Conservation (phyloP, 2,329 filamentous ascomycete species). For the Xylaria polymorpha region DNA sequence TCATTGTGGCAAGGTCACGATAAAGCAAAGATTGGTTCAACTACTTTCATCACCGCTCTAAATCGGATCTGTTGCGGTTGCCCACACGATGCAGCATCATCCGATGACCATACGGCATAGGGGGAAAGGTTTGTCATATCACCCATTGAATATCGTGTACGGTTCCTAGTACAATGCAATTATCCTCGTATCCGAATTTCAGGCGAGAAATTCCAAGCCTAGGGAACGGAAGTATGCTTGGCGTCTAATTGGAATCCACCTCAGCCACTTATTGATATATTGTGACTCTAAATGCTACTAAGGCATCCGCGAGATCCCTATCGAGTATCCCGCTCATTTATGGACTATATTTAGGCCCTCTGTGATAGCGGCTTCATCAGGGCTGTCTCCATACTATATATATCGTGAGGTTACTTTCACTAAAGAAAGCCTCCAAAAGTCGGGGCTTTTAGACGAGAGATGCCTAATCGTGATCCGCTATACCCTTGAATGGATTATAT, state of each 20-base stretch:
- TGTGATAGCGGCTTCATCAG: not conserved
- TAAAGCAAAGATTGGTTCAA: not conserved
- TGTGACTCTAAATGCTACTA: constrained; percentile 6
- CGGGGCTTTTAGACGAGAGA: not conserved
- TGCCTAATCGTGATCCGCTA: not conserved
- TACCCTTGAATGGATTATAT: not conserved
- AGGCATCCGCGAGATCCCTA: not conserved
- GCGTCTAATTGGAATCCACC: constrained; percentile 6
- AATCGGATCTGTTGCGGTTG: not conserved
- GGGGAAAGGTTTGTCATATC: not conserved
- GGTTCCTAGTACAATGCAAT: not conserved
- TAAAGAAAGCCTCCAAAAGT: not conserved
- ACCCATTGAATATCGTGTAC: not conserved
- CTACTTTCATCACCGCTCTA: not conserved
- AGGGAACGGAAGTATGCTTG: not conserved
- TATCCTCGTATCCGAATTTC: not conserved
- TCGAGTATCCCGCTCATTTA: not conserved
- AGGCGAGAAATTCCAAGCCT: no score
- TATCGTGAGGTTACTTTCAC: constrained; percentile 5
- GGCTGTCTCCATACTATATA: not conserved
- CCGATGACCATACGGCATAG: not conserved
- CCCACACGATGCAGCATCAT: not conserved
- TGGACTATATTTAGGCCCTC: not conserved
- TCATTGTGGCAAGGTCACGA: no score
- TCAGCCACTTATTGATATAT: constrained; percentile 18